Evolutionary conservation across 2,329 filamentous ascomycete species (phyloP), one percentile per base, ranked within the genome.

Genomic region (Dichotomopilus funicola): DNA sequence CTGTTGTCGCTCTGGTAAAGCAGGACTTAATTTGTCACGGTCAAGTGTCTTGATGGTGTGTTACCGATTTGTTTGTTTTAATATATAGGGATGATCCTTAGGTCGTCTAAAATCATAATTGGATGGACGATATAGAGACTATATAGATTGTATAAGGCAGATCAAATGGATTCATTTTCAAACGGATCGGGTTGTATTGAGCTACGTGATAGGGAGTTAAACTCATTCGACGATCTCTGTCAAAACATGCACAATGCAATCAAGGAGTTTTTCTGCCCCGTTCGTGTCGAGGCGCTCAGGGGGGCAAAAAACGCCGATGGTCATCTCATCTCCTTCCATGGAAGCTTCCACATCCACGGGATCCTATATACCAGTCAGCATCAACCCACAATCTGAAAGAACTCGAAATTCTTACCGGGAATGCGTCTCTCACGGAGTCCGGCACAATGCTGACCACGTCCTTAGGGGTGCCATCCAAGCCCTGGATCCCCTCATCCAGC

Each of bases 401-500:
- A 33, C 5, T 4, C 10, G n/a, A 43, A 38, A 11, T 9, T 64
- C 69, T 61, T 61, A 72, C 71, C 53, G 63, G 63, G 58, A 70
- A 74, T 1, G 65, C 65, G 13, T 66, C 61, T 9, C 50, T 57
- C 0, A 67, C 67, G 0, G 35, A n/a, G 31, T 72, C 72, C 0
- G 35, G 36, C 2, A 44, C 31, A 2, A 70, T 3, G 19, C 19
- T 27, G 19, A 27, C 3, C 19, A 27, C 19, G 3, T 27, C 19
- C 19, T 27, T 27, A 27, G 19, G 19, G 19, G 19, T 27, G 19
- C 19, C 19, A 27, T 27, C 19, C 19, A 27, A 27, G 19, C 10
- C 34, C 11, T 37, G 38, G 2, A 19, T 42, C 40, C 13, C 40
- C 40, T 10, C 40, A 6, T 42, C 40, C 11, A n/a, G 11, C 37